These are phyloP conservation scores for Blastomyces emzantsi DNA, from an alignment of 2,329 filamentous ascomycete genomes.

Conservation along the genomic window DNA sequence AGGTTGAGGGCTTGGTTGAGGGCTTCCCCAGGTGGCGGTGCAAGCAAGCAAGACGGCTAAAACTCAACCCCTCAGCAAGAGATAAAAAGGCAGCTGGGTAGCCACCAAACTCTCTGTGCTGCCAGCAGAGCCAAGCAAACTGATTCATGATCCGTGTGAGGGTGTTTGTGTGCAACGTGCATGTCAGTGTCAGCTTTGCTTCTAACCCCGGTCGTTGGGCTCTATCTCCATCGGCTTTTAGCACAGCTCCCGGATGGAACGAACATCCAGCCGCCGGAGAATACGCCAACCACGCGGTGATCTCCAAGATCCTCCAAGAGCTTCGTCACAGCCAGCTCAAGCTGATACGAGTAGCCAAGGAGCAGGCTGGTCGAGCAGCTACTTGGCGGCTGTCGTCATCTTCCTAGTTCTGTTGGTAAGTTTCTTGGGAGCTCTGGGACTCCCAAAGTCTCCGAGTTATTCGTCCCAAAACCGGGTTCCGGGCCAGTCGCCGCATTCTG, in stretches of 20 bases:
- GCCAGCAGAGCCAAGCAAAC: neutral
- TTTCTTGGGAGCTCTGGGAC: neutral
- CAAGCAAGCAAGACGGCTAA: neutral
- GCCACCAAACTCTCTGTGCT: neutral
- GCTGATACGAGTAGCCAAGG: neutral
- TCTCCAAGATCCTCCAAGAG: slow-evolving; percentile 6
- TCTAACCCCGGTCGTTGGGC: neutral
- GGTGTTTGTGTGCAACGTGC: neutral
- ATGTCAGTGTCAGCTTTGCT: neutral
- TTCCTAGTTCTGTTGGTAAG: neutral
- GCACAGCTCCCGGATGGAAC: slow-evolving; percentile 15
- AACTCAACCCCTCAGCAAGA: neutral
- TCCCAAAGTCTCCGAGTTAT: neutral
- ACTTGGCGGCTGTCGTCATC: neutral
- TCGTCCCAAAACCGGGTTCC: neutral
- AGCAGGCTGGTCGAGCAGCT: neutral
- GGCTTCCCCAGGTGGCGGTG: neutral
- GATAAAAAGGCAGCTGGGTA: slow-evolving; percentile 1
- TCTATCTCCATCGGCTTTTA: slow-evolving; percentile 5
- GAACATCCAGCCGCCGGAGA: slow-evolving; percentile 17
- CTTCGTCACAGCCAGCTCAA: slow-evolving; percentile 9
- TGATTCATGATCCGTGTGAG: neutral
- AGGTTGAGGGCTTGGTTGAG: neutral
- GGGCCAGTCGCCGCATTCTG: neutral
- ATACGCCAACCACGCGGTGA: slow-evolving; percentile 2